Percentiles rank a stretch among this genome's conserved stretches.
These are phyloP conservation scores for Durusdinium trenchii DNA, from an alignment of 73 alveolate genomes.

Conservation along the genomic window DNA sequence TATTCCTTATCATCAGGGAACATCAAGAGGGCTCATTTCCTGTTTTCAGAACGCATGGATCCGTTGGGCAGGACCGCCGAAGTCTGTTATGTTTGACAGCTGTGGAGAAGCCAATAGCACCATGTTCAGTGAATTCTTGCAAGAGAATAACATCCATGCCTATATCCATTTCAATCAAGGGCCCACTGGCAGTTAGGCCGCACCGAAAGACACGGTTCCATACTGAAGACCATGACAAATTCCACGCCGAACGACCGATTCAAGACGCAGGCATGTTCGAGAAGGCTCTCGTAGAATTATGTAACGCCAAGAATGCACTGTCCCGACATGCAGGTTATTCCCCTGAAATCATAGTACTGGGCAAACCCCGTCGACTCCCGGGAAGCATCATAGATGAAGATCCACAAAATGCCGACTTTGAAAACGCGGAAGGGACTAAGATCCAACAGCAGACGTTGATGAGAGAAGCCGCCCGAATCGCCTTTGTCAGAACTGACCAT, in stretches of 20 bases:
- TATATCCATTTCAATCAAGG: not conserved
- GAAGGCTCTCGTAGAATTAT: not conserved
- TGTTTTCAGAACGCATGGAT: not conserved
- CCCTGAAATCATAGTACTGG: not conserved
- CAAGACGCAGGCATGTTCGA: not conserved
- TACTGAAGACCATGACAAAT: not conserved
- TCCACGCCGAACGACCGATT: not conserved
- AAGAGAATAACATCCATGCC: not conserved
- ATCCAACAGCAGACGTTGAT: not conserved
- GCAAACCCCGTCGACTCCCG: not conserved
- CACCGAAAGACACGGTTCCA: not conserved
- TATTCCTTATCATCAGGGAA: not conserved
- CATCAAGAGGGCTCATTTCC: not conserved
- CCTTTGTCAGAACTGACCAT: not conserved
- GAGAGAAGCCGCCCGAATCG: not conserved
- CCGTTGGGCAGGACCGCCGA: conserved; percentile 1
- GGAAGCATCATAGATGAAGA: not conserved
- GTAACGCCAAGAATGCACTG: not conserved
- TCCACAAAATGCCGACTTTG: not conserved
- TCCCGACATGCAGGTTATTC: not conserved
- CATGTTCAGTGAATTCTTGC: not conserved
- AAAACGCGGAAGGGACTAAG: not conserved
- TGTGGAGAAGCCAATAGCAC: not conserved
- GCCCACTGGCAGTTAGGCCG: conserved; percentile 17
- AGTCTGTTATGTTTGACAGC: not conserved